phyloP scores from a whole-genome alignment of 768 basidiomycete genomes.

The Ramaria rubella region DNA sequence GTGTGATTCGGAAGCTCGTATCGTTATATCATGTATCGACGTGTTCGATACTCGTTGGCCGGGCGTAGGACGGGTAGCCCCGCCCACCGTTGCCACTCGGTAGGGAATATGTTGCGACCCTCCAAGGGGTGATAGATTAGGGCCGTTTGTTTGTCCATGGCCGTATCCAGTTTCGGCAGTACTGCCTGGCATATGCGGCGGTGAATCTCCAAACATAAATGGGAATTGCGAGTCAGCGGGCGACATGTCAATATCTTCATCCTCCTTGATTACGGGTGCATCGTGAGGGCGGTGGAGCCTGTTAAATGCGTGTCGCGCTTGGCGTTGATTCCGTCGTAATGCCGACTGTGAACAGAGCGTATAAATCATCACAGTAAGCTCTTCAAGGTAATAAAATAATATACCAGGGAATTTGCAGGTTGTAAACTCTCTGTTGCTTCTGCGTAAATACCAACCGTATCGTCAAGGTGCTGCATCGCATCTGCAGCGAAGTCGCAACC shows the following conservation, averaged over 20 bases:
- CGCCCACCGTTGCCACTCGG: too few species aligned
- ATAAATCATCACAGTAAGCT: neutral
- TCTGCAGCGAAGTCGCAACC: neutral
- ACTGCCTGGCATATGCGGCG: neutral
- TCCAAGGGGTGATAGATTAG: too few species aligned
- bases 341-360: neutral
- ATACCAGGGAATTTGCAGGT: neutral
- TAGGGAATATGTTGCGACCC: too few species aligned
- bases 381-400: neutral
- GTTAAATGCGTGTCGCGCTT: constrained; percentile 7
- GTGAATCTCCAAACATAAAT: constrained; percentile 3
- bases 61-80: too few species aligned
- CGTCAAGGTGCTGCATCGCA: constrained; percentile 5
- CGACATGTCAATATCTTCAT: constrained; percentile 5
- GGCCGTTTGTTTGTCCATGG: too few species aligned
- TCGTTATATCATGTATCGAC: too few species aligned
- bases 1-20: too few species aligned
- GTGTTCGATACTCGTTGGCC: too few species aligned
- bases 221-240: constrained; percentile 1
- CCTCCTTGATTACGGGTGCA: neutral
- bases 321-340: neutral
- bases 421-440: constrained; percentile 3
- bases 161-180: too few species aligned
- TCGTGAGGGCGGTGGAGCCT: neutral
- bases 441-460: constrained; percentile 5